phyloP scores from a whole-genome alignment of 345 rosid species.

The Aurinia saxatilis region DNA sequence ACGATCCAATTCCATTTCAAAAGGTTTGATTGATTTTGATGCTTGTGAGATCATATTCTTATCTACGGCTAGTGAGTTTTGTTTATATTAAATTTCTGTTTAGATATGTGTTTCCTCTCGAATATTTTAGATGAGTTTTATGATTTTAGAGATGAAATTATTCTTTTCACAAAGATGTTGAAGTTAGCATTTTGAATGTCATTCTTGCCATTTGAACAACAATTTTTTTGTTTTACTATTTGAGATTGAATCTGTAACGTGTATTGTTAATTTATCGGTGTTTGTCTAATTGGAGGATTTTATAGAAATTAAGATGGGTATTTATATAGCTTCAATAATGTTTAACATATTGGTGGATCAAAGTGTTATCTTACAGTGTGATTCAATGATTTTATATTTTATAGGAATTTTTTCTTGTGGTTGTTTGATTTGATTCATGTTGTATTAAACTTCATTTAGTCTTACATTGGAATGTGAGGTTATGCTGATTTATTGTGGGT shows the following conservation, averaged over 20 bases:
- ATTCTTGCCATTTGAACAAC: neutral
- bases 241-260: neutral
- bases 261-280: neutral
- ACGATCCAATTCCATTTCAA: neutral
- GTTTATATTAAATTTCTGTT: neutral
- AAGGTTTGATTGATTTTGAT: slow-evolving; percentile 16
- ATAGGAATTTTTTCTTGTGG: neutral
- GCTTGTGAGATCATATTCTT: neutral
- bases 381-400: neutral
- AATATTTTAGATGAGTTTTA: too few relatives aligned
- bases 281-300: neutral
- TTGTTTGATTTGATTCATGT: neutral
- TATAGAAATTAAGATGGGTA: neutral
- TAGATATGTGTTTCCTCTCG: too few relatives aligned
- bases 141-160: neutral
- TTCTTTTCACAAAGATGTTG: neutral
- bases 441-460: neutral
- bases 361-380: neutral
- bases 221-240: neutral
- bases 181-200: neutral
- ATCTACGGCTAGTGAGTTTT: neutral
- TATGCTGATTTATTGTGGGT: neutral
- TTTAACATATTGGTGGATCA: neutral
- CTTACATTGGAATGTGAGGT: neutral
- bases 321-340: neutral